Evolutionary conservation across 305 asterid genomes (phyloP), one percentile per base, ranked within the genome.

Genomic region (Plantago coronopus): DNA sequence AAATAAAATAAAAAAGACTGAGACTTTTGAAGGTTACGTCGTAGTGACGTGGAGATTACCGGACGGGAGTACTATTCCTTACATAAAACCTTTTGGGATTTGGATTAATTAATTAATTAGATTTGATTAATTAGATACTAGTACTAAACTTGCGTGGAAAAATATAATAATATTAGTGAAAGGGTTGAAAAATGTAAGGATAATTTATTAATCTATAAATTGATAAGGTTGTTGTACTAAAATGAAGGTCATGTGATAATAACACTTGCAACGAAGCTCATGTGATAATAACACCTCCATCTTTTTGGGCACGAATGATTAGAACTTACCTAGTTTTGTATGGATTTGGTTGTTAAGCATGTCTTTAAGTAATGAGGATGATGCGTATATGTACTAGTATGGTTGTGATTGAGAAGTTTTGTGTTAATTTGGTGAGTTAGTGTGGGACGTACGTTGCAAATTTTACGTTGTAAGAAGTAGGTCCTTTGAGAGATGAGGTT

Each of bases 221-320:
- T 19, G 54, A 48, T 22, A 19, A 48, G 22, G 22, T 18, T 48
- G 40, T 34, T 34, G 9, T 34, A 34, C 40, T 34, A 34, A 34
- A 27, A 27, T 5, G 34, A 27, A 27, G 40, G 40, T 34, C 8
- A 7, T 50, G 2, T 21, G 57, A 48, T 13, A 50, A 49, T 49
- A 19, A 20, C 50, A 16, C 53, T 49, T 17, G n/a, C n/a, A n/a
- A n/a, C n/a, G n/a, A n/a, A n/a, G n/a, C n/a, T n/a, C n/a, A n/a
- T n/a, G n/a, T 19, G 54, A 47, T 11, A 48, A 48, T 48, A 48
- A 18, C 49, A 15, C 51, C 19, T 48, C 57, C 57, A 50, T 22
- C 15, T 15, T 51, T 23, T 22, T 51, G 37, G 57, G 57, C 18
- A 19, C 13, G 5, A 51, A 51, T 21, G 11, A 50, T 50, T 22